Base-by-base conservation (phyloP, 2,329 filamentous ascomycete species). In the Chaetothyriales sp. region DNA sequence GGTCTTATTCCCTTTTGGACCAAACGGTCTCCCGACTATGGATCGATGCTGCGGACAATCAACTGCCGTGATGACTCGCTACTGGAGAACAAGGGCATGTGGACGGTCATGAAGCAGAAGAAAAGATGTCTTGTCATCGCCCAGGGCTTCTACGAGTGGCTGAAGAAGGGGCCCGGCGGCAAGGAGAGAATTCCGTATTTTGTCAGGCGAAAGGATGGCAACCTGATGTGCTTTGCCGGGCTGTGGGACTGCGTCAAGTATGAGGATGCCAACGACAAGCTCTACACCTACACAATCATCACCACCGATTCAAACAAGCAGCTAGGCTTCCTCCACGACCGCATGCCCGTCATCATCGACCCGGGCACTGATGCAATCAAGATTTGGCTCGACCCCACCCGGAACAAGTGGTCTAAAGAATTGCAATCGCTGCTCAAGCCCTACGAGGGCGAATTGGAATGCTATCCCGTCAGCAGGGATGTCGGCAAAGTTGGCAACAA, bases 71-170 rank as follows among this genome's bases (percentile, higher is more conserved):
- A 90, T 63, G 90, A 97, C 67, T 92, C 87, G 1, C 72, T 97
- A 18, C 74, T 79, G 5, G 78, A 83, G 8, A 76, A 83, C 7
- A 78, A 82, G 4, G 89, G 89, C 9, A 86, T 97, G 82, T 97
- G 92, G 92, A 84, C 79, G 44, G 81, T 78, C 1, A 94, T 97
- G 85, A 95, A 95, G 70, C 81, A 82, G 55, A 80, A 77, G 60
- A 95, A 95, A 69, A 77, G 92, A 28, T 97, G 92, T 65, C 74
- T 97, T 19, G 81, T 97, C 8, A 65, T 95, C 5, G 89, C 86
- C 8, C 85, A 95, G 67, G 92, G 92, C 1, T 98, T 97, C 68
- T 98, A 88, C 63, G 92, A 98, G 68, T 97, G 92, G 92, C 72
- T 94, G 54, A 90, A 90, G 67, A 86, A 83, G 61, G 83, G 78